Percentiles rank a stretch among this genome's conserved stretches.
phyloP scores from a whole-genome alignment of 352 stramenopile species.

The Globisporangium carolinianum region DNA sequence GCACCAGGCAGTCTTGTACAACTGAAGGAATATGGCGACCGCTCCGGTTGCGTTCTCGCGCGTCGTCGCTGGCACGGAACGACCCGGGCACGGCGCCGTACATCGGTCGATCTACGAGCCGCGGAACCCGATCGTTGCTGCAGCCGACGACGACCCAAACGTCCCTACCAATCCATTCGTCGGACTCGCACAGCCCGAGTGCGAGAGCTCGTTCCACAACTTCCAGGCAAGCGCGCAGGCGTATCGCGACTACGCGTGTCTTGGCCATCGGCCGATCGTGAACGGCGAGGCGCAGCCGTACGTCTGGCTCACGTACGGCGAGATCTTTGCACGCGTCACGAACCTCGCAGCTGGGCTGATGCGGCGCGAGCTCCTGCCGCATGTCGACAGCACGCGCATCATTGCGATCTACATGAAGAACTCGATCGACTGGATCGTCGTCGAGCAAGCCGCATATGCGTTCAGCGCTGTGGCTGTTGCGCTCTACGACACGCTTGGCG shows the following conservation, averaged over 20 bases:
- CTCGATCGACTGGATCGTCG: slow-evolving; percentile 57
- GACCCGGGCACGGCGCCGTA: slow-evolving; percentile 28
- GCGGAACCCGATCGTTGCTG: slow-evolving; percentile 19
- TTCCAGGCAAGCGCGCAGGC: slow-evolving; percentile 25
- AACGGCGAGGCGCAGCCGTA: slow-evolving; percentile 32
- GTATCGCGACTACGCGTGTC: slow-evolving; percentile 24
- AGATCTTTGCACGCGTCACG: slow-evolving; percentile 43
- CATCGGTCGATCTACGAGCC: slow-evolving; percentile 29
- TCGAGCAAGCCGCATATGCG: slow-evolving; percentile 54
- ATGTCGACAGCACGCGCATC: slow-evolving; percentile 41
- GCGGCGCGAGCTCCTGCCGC: slow-evolving; percentile 12
- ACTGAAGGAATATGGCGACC: slow-evolving; percentile 16
- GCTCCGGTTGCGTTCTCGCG: slow-evolving; percentile 37
- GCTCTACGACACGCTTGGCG: slow-evolving; percentile 74
- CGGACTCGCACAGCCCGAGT: slow-evolving; percentile 28
- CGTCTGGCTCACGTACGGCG: slow-evolving; percentile 52
- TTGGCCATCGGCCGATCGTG: slow-evolving; percentile 36
- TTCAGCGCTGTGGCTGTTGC: slow-evolving; percentile 61
- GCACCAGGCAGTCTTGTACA: too few species aligned
- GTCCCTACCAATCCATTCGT: slow-evolving; percentile 30
- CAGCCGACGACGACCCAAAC: slow-evolving; percentile 10
- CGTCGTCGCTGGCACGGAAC: slow-evolving; percentile 37
- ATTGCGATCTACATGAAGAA: slow-evolving; percentile 72
- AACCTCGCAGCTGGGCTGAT: slow-evolving; percentile 32
- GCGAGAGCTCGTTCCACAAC: slow-evolving; percentile 41